A percentile compares a stretch with the other conserved stretches of the same genome.
These are phyloP conservation scores for Dentipellis sp. DNA, from an alignment of 768 basidiomycete species.

Conservation along the genomic window DNA sequence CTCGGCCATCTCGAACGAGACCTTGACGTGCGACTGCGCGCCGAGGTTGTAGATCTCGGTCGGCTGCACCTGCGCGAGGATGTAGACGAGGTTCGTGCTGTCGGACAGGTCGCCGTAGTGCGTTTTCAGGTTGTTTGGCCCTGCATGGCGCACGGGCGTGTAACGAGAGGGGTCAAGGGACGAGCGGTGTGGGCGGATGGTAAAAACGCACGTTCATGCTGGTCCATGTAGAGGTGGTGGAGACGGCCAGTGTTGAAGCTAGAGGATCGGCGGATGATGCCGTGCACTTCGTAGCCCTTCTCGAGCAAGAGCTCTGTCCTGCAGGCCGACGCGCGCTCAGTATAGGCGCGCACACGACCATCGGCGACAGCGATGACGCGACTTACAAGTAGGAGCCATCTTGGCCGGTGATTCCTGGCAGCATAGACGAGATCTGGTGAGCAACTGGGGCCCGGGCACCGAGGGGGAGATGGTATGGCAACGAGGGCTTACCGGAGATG, in stretches of 20 bases:
- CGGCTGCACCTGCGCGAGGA: conserved; percentile 90
- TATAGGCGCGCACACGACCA: conserved; percentile 4
- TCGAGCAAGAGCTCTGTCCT: conserved; percentile 78
- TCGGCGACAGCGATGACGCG: conserved; percentile 1
- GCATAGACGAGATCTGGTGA: neutral
- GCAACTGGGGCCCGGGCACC: neutral
- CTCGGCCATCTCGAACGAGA: conserved; percentile 99
- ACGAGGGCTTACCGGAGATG: conserved; percentile 58
- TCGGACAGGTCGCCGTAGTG: conserved; percentile 94
- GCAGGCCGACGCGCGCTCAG: conserved; percentile 2
- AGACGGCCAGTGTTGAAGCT: conserved; percentile 97
- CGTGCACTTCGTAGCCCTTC: conserved; percentile 90
- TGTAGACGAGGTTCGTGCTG: conserved; percentile 94
- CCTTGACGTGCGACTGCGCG: conserved; percentile 97
- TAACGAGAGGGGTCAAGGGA: neutral
- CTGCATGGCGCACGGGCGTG: conserved; percentile 24
- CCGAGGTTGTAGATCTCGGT: conserved; percentile 98
- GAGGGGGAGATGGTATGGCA: neutral
- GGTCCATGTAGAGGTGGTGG: conserved; percentile 88
- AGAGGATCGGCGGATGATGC: conserved; percentile 93
- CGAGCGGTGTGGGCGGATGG: neutral
- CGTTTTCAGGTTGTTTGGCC: conserved; percentile 68
- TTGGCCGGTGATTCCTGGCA: conserved; percentile 86
- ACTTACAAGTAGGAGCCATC: conserved; percentile 92
- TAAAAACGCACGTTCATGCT: conserved; percentile 69